phyloP scores from a whole-genome alignment of 345 rosid species.

The Hibiscus trionum region DNA sequence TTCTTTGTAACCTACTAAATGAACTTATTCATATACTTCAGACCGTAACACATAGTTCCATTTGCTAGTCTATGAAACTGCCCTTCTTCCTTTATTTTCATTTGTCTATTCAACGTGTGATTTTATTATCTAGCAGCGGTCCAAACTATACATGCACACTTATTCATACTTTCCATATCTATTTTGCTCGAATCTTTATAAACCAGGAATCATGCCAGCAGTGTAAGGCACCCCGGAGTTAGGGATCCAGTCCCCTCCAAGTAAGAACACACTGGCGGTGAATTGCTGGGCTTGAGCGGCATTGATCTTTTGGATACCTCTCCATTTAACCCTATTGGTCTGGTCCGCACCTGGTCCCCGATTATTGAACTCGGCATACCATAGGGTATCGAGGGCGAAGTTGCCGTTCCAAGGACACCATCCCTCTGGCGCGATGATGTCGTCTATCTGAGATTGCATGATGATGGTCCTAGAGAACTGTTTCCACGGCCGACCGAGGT shows the following conservation, averaged over 20 bases:
- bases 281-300: constrained; percentile 20
- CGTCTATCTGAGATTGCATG: constrained; percentile 46
- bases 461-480: constrained; percentile 47
- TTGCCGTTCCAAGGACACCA: constrained; percentile 43
- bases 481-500: constrained; percentile 75
- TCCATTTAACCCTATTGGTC: constrained; percentile 47
- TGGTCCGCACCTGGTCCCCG: constrained; percentile 50
- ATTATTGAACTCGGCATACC: constrained; percentile 48
- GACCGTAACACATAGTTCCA: too few species aligned
- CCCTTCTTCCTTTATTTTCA: too few species aligned
- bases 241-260: constrained; percentile 52
- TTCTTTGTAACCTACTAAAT: too few species aligned
- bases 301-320: constrained; percentile 32
- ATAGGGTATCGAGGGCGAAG: constrained; percentile 43
- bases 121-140: too few species aligned
- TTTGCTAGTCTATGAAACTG: too few species aligned
- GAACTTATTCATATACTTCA: too few species aligned
- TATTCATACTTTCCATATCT: background rate
- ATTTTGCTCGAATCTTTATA: background rate
- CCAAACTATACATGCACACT: too few species aligned
- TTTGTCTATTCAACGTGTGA: too few species aligned
- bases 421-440: constrained; percentile 54
- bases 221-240: constrained; percentile 40
- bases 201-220: constrained; percentile 25
- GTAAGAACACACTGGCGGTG: constrained; percentile 32